Evolutionary conservation across 2,329 filamentous ascomycete genomes (phyloP).

Genomic region (Botrytis byssoidea): DNA sequence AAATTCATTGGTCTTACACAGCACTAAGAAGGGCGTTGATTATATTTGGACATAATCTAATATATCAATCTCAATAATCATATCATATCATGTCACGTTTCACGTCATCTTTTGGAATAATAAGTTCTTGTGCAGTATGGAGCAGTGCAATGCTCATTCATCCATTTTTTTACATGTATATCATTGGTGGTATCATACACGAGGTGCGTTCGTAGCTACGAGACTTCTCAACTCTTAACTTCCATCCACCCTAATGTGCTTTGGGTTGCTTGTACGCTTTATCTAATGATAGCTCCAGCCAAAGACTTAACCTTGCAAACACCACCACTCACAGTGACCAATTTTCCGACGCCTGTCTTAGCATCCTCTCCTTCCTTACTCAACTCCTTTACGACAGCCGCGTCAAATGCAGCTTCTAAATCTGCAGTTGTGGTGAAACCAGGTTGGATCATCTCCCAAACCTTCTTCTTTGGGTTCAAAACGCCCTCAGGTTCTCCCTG

Average conservation of each 20-base stretch:
- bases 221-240: neutral
- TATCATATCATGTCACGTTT: neutral
- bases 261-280: constrained; percentile 36
- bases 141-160: neutral
- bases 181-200: neutral
- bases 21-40: neutral
- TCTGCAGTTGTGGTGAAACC: constrained; percentile 86
- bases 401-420: constrained; percentile 85
- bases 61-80: neutral
- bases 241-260: neutral
- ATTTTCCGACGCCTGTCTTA: constrained; percentile 51
- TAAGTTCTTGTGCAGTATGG: neutral
- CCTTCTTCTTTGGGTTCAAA: constrained; percentile 99
- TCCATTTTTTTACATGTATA: neutral
- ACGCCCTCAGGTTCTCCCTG: constrained; percentile 88
- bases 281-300: constrained; percentile 79
- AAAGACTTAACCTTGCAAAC: constrained; percentile 81
- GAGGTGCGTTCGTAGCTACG: neutral
- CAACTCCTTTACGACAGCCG: constrained; percentile 70
- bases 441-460: constrained; percentile 96
- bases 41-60: neutral
- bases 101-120: neutral
- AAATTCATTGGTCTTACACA: neutral
- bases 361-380: constrained; percentile 61
- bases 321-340: constrained; percentile 76